Base-by-base conservation (phyloP, 1,284 basidiomycete species). In the Ustilago lituana region DNA sequence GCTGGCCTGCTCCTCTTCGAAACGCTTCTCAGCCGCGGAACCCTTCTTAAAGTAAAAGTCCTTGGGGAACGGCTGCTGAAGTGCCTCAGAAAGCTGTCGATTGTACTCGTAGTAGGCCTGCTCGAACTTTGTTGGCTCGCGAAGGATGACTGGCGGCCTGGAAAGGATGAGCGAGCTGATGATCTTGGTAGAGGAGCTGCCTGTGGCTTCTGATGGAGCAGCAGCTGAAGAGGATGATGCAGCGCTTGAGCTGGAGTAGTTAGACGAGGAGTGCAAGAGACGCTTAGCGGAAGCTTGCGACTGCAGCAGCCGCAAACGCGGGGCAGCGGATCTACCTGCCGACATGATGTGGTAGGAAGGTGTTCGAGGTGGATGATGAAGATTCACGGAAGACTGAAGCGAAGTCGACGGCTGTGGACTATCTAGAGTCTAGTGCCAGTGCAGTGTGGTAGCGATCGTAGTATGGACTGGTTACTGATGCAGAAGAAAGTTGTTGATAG, bases 31-130 rank as follows among this genome's bases (percentile, higher is more conserved):
- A 29, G 95, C 87, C 3, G 93, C 86, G 0, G 92, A 92, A 1
- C 94, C 94, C 59, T 90, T 89, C 83, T 94, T 94, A 87, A 97
- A 98, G 86, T 96, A 98, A 83, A 96, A 95, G 38, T 93, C 89
- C 55, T 88, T 87, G 15, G 92, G 90, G 82, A 93, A 90, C 0
- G 94, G 94, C 79, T 94, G 93, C 79, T 91, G 89, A 37, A 97
- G 84, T 5, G 93, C 90, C 72, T 92, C 89, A 68, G 89, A 88
- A 68, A 98, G 88, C 50, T 90, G 87, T 10, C 88, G 86, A 80
- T 94, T 91, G 86, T 96, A 96, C 47, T 87, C 85, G 84, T 91
- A 90, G 84, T 93, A 96, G 11, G 93, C 89, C 73, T 86, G 84
- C 84, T 95, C 94, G 76, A 97, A 90, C 2, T 86, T 84, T 7